A percentile compares a stretch with the other conserved stretches of the same genome.
These are phyloP conservation scores for Hortaea werneckii DNA, from an alignment of 2,329 filamentous ascomycete genomes.

Conservation along the genomic window DNA sequence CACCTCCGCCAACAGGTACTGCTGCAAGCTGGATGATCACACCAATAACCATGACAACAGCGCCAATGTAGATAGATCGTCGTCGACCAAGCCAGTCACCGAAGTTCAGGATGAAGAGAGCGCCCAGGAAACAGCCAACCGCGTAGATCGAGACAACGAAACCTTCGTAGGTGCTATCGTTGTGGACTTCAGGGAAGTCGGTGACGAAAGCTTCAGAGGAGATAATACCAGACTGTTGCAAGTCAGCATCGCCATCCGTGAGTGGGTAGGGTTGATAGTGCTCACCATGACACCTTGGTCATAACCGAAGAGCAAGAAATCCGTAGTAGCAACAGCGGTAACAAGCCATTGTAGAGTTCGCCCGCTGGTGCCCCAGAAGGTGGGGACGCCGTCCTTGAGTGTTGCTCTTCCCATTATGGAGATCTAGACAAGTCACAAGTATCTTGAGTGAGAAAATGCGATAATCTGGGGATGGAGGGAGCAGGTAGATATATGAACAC, in stretches of 20 bases:
- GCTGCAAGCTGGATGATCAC: conserved; percentile 26
- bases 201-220: conserved; percentile 28
- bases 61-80: conserved; percentile 29
- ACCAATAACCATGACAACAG: conserved; percentile 29
- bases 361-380: background rate
- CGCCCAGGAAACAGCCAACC: conserved; percentile 26
- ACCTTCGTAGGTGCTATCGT: conserved; percentile 33
- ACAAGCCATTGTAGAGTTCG: conserved; percentile 44
- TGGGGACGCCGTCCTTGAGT: no score
- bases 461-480: no score
- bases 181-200: conserved; percentile 33
- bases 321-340: conserved; percentile 50
- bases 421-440: no score
- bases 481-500: no score
- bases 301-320: conserved; percentile 36
- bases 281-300: conserved; percentile 27
- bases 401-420: no score
- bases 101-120: conserved; percentile 24
- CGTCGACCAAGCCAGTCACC: conserved; percentile 31
- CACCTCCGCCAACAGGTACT: conserved; percentile 24
- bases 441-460: no score
- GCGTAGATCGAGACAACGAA: conserved; percentile 6
- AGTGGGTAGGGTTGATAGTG: conserved; percentile 26
- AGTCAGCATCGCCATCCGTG: conserved; percentile 23
- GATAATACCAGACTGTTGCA: conserved; percentile 20